phyloP scores from a whole-genome alignment of 225 moss, liverwort and hornwort genomes.

The Rhytidiadelphus loreus region DNA sequence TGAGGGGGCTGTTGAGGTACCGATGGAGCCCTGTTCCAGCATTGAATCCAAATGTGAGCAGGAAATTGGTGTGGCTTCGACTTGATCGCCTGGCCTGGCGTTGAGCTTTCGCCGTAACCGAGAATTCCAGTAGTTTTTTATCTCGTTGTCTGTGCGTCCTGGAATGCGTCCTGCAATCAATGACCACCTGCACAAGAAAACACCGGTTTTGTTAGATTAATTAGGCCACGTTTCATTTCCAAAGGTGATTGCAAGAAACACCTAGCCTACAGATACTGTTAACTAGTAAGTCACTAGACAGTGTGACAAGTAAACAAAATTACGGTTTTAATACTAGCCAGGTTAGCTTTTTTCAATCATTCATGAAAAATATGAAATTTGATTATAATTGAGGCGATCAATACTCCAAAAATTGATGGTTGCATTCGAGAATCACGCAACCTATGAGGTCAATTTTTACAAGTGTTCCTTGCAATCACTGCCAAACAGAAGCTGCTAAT shows the following conservation, averaged over 20 bases:
- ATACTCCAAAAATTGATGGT: not conserved
- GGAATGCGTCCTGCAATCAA: conserved; percentile 50
- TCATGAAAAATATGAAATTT: not conserved
- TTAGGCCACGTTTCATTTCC: not conserved
- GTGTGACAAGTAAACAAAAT: not conserved
- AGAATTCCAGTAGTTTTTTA: conserved; percentile 46
- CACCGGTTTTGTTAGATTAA: not conserved
- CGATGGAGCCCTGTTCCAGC: not conserved
- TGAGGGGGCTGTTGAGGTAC: not conserved
- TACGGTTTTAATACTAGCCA: not conserved
- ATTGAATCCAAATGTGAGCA: not conserved
- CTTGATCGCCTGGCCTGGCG: not conserved
- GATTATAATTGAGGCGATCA: no score
- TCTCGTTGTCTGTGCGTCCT: conserved; percentile 46
- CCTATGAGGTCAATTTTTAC: no score
- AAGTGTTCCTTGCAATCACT: not conserved
- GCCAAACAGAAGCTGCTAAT: not conserved
- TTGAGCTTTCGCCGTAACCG: conserved; percentile 10
- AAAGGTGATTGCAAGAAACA: not conserved
- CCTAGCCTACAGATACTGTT: not conserved
- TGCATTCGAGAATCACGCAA: not conserved
- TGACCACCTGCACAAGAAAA: conserved; percentile 23
- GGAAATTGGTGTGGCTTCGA: conserved; percentile 3
- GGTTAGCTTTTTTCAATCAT: not conserved
- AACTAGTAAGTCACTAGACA: no score